Evolutionary conservation across 768 basidiomycete species (phyloP).

Genomic region (Xerocomellus dryophilus): DNA sequence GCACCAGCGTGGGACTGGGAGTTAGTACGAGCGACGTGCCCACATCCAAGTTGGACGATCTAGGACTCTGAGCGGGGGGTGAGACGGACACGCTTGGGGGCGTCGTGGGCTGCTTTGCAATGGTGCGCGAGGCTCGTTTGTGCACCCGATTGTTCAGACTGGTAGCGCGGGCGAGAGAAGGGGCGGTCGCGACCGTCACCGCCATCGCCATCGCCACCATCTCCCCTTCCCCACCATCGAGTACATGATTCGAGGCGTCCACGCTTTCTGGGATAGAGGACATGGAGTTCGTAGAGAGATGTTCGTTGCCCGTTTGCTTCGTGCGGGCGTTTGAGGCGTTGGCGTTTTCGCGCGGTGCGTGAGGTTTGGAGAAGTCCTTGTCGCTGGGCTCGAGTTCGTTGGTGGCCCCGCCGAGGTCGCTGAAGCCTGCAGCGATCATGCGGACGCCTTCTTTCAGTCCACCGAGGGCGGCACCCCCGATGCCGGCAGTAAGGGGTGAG

Average conservation of each 20-base stretch:
- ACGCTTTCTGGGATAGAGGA: conserved; percentile 40
- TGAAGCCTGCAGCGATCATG: conserved; percentile 49
- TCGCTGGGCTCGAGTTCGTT: conserved; percentile 4
- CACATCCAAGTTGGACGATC: conserved; percentile 6
- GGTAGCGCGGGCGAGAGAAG: conserved; percentile 12
- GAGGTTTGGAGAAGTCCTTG: not conserved
- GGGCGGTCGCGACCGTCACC: not conserved
- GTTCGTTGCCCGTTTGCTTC: conserved; percentile 28
- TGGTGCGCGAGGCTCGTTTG: conserved; percentile 6
- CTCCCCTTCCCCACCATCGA: not conserved
- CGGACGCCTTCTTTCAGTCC: conserved; percentile 66
- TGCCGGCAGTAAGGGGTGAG: not conserved
- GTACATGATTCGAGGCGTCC: not conserved
- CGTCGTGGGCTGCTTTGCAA: not conserved
- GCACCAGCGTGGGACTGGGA: conserved; percentile 13
- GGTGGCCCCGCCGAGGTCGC: conserved; percentile 29
- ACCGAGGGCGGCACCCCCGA: conserved; percentile 39
- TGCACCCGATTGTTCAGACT: conserved; percentile 12
- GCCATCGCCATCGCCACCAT: not conserved
- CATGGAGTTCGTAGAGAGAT: conserved; percentile 44
- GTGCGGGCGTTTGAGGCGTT: conserved; percentile 21
- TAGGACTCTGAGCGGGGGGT: not conserved
- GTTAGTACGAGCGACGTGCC: conserved; percentile 8
- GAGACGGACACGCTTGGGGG: not conserved
- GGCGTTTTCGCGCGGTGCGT: conserved; percentile 17